Evolutionary conservation across 2,329 filamentous ascomycete genomes (phyloP).

Genomic region (Diplodia scrobiculata): DNA sequence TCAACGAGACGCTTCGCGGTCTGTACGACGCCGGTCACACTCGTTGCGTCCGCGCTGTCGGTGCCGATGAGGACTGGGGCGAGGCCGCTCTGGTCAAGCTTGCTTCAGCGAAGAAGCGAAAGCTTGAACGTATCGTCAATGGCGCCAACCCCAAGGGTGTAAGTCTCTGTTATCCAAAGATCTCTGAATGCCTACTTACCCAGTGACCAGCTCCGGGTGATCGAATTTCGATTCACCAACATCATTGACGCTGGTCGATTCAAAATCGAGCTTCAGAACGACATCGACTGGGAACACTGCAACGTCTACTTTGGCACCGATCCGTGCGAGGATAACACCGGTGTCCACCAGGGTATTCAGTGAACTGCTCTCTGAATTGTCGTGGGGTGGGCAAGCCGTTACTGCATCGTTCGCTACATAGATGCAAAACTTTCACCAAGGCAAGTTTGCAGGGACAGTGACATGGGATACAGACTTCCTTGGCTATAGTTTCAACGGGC

Average conservation of each 20-base stretch:
- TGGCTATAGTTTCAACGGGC: neutral
- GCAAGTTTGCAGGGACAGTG: neutral
- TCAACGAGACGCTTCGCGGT: conserved; percentile 46
- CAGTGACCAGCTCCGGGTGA: conserved; percentile 43
- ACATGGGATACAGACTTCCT: neutral
- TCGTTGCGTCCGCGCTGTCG: conserved; percentile 51
- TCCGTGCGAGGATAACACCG: conserved; percentile 42
- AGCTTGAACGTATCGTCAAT: conserved; percentile 51
- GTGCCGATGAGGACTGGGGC: conserved; percentile 46
- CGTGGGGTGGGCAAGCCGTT: no score
- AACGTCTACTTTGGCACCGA: conserved; percentile 49
- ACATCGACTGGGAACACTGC: conserved; percentile 53
- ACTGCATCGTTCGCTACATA: neutral
- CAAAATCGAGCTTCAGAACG: conserved; percentile 44
- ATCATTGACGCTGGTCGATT: conserved; percentile 53
- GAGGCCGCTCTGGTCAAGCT: conserved; percentile 45
- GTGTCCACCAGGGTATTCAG: conserved; percentile 17
- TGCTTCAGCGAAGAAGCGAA: conserved; percentile 43
- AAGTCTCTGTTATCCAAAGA: conserved; percentile 34
- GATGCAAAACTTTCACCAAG: neutral
- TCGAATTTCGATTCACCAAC: conserved; percentile 54
- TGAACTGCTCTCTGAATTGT: neutral
- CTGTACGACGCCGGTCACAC: conserved; percentile 48
- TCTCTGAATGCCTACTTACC: conserved; percentile 27
- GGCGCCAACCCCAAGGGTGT: conserved; percentile 47